Conservation (phyloP, 2,329 filamentous ascomycete species). For the Pyrenophora teres region DNA sequence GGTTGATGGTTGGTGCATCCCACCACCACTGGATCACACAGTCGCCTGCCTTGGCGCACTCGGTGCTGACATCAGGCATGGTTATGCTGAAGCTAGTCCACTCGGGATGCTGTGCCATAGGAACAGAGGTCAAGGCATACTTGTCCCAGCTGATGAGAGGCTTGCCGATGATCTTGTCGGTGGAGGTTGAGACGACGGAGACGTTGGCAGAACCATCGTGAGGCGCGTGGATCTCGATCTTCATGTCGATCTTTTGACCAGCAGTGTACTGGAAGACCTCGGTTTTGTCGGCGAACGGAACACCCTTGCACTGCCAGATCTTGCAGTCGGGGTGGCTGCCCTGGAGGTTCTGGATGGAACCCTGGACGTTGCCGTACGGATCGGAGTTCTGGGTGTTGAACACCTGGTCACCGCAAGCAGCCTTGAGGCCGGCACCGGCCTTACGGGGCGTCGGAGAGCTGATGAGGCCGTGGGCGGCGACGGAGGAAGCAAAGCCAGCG, state of each 20-base stretch:
- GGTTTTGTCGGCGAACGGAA: slow-evolving; percentile 60
- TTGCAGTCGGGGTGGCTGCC: slow-evolving; percentile 57
- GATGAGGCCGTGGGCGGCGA: slow-evolving; percentile 61
- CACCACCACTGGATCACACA: slow-evolving; percentile 68
- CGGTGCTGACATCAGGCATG: slow-evolving; percentile 57
- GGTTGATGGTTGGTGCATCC: slow-evolving; percentile 59
- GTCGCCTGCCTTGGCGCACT: slow-evolving; percentile 56
- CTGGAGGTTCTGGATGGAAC: slow-evolving; percentile 55
- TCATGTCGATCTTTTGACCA: slow-evolving; percentile 55
- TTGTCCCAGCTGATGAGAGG: slow-evolving; percentile 60
- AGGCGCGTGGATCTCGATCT: slow-evolving; percentile 56
- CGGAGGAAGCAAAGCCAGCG: slow-evolving; percentile 53
- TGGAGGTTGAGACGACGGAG: slow-evolving; percentile 60
- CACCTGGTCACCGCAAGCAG: slow-evolving; percentile 61
- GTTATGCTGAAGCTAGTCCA: slow-evolving; percentile 59
- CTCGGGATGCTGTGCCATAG: slow-evolving; percentile 48
- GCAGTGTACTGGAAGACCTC: slow-evolving; percentile 56
- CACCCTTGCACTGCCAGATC: slow-evolving; percentile 63
- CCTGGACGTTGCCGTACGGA: slow-evolving; percentile 63
- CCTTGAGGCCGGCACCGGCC: slow-evolving; percentile 57
- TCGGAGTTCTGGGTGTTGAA: slow-evolving; percentile 59
- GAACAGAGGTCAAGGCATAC: slow-evolving; percentile 57
- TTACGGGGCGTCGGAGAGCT: slow-evolving; percentile 54
- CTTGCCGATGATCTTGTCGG: slow-evolving; percentile 58
- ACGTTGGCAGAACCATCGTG: slow-evolving; percentile 64